Evolutionary conservation across 2,329 filamentous ascomycete species (phyloP).

Genomic region (Epichloe elymi): DNA sequence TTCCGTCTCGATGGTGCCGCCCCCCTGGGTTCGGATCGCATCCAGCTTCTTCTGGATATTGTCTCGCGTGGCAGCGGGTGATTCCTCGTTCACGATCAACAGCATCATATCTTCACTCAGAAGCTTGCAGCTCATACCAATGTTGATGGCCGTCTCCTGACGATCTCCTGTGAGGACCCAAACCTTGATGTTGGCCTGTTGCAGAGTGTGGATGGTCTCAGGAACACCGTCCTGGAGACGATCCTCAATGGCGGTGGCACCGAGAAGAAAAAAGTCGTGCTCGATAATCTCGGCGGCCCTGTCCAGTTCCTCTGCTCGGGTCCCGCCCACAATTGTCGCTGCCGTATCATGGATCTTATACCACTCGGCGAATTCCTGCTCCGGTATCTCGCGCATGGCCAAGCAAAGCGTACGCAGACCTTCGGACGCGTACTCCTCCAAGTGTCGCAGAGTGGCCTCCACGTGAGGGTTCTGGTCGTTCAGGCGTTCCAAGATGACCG

Average conservation of each 20-base stretch:
- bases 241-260: conserved; percentile 95
- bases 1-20: conserved; percentile 65
- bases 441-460: conserved; percentile 78
- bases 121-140: conserved; percentile 98
- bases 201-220: conserved; percentile 93
- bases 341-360: conserved; percentile 74
- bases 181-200: conserved; percentile 94
- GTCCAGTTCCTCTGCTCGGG: conserved; percentile 86
- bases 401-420: conserved; percentile 89
- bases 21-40: conserved; percentile 69
- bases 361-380: conserved; percentile 84
- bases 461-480: conserved; percentile 73
- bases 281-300: conserved; percentile 96
- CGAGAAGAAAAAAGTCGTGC: conserved; percentile 78
- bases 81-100: conserved; percentile 89
- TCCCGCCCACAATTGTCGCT: conserved; percentile 79
- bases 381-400: conserved; percentile 83
- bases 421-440: conserved; percentile 98
- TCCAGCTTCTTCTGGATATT: conserved; percentile 91
- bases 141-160: conserved; percentile 98
- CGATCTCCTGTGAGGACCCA: conserved; percentile 97
- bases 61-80: conserved; percentile 62
- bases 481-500: conserved; percentile 87
- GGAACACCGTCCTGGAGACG: conserved; percentile 93
- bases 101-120: conserved; percentile 98